phyloP scores from a whole-genome alignment of 176 grass and related monocot genomes.

The Neostapfia colusana region DNA sequence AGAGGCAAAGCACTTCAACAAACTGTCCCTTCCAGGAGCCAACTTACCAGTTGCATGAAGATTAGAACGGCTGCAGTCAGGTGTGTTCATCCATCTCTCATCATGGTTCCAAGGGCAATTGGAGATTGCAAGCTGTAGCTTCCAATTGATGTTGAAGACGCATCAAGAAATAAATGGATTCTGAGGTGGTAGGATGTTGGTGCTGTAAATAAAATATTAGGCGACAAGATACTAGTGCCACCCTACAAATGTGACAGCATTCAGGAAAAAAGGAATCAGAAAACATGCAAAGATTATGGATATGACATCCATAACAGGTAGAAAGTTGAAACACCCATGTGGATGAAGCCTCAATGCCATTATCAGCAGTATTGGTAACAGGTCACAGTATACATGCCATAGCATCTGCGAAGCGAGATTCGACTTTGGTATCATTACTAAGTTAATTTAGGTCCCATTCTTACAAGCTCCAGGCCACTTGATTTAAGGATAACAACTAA shows the following conservation, averaged over 20 bases:
- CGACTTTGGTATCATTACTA: background rate
- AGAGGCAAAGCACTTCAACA: conserved; percentile 43
- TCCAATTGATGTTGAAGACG: conserved; percentile 29
- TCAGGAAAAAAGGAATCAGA: conserved; percentile 25
- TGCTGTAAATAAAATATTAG: conserved; percentile 27
- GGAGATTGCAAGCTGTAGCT: conserved; percentile 21
- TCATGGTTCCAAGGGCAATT: conserved; percentile 18
- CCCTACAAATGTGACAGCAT: conserved; percentile 33
- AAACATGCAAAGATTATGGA: conserved; percentile 39
- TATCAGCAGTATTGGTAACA: background rate
- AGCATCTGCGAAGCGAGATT: background rate
- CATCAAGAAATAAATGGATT: conserved; percentile 19
- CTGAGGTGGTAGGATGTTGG: conserved; percentile 16
- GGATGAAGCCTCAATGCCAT: conserved; percentile 22
- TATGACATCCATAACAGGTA: conserved; percentile 20
- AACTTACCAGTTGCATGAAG: conserved; percentile 31
- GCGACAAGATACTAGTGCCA: conserved; percentile 14
- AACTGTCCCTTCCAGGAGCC: conserved; percentile 33
- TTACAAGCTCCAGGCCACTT: conserved; percentile 24
- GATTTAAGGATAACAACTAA: conserved; percentile 20
- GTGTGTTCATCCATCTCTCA: conserved; percentile 26
- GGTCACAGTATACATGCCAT: background rate
- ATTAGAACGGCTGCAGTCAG: conserved; percentile 28
- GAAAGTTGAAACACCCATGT: conserved; percentile 16
- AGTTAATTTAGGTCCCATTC: background rate